Base-by-base conservation (phyloP, 768 basidiomycete species). In the Lanmaoa pseudosensibilis region DNA sequence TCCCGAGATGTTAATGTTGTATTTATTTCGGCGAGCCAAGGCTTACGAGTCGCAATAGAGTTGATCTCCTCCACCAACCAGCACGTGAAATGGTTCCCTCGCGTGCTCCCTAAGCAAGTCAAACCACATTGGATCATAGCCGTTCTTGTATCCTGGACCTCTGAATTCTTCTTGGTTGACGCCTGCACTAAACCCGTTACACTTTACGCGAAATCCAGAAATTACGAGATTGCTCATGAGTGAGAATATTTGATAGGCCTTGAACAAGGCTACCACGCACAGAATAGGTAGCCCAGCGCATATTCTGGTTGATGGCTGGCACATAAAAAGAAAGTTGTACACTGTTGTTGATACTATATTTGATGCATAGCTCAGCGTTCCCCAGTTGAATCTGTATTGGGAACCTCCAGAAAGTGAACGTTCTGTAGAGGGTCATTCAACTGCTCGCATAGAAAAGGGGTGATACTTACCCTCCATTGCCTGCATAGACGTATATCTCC, bases 361-460 rank as follows among this genome's bases (percentile, higher is more conserved):
- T 78, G 50, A 98, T 79, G 47, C 78, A 74, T 81, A 94, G 89
- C 74, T 96, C 92, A 37, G 77, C 75, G 10, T 76, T 73, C 2
- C 80, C 78, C 2, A 98, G 71, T 0, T 92, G 93, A 52, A 99
- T 80, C 59, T 87, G 84, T 46, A 98, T 83, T 65, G 86, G 78
- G 75, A 98, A 98, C 51, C 96, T 81, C 90, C 94, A 98, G 76
- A 99, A 99, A 1, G 92, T 92, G 67, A 84, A 94, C 0, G 88
- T 87, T 5, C 94, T 95, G 56, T 32, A 46, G 25, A 39, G 8
- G 2, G 33, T 64, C 37, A 56, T 46, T 46, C 18, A 32, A 46
- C 25, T 5, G 11, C 5, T n/a, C 23, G 16, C 39, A 32, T 10
- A 25, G 40, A 36, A 36, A 25, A 5, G 16, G 19, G 18, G 13